phyloP scores from a whole-genome alignment of 306 rosid genomes.

The Biancaea sappan region DNA sequence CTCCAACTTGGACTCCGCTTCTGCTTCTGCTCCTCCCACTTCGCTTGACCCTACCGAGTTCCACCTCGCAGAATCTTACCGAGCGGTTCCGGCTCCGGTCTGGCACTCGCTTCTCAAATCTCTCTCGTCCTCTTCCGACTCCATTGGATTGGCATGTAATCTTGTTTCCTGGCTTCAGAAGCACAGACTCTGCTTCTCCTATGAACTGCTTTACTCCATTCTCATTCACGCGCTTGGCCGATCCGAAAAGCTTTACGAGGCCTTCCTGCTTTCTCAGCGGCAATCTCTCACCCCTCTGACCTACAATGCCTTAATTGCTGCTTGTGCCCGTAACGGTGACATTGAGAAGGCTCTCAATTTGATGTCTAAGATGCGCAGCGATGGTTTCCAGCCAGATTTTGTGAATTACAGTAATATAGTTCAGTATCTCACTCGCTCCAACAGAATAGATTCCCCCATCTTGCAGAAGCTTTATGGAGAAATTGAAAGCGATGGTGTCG shows the following conservation, averaged over 20 bases:
- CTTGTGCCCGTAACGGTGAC: slow-evolving; percentile 69
- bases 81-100: slow-evolving; percentile 64
- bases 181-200: slow-evolving; percentile 70
- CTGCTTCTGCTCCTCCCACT: slow-evolving; percentile 41
- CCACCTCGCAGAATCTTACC: slow-evolving; percentile 58
- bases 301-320: slow-evolving; percentile 66
- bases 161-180: slow-evolving; percentile 68
- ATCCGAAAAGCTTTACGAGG: slow-evolving; percentile 74
- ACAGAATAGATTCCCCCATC: slow-evolving; percentile 58
- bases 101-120: slow-evolving; percentile 72
- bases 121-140: slow-evolving; percentile 57
- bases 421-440: slow-evolving; percentile 62
- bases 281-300: slow-evolving; percentile 61
- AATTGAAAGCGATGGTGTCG: slow-evolving; percentile 60
- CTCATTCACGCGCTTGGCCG: slow-evolving; percentile 76
- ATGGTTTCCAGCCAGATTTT: slow-evolving; percentile 62
- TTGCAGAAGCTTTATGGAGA: slow-evolving; percentile 65
- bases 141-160: slow-evolving; percentile 57
- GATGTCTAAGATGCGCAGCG: slow-evolving; percentile 71
- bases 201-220: slow-evolving; percentile 68
- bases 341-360: slow-evolving; percentile 68
- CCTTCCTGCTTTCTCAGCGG: slow-evolving; percentile 64
- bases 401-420: slow-evolving; percentile 65
- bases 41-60: slow-evolving; percentile 59
- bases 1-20: slow-evolving; percentile 3